These are phyloP conservation scores for Pseudogymnoascus sp. DNA, from an alignment of 2,329 filamentous ascomycete species.

Conservation along the genomic window DNA sequence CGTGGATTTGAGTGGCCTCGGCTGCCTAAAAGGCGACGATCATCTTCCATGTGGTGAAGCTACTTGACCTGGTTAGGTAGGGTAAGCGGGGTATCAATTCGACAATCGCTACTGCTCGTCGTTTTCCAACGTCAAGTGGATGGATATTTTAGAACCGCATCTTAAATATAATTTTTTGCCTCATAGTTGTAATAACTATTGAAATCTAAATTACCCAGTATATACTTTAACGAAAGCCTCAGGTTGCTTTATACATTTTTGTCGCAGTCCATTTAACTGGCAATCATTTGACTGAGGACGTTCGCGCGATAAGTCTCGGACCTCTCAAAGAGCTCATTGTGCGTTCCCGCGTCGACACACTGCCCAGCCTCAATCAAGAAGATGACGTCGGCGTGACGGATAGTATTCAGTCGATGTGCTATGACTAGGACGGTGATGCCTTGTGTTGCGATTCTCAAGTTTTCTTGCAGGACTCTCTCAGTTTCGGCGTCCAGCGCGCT, in stretches of 20 bases:
- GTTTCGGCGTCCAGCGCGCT: constrained; percentile 58
- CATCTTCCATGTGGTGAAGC: too few species aligned
- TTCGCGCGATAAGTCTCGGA: constrained; percentile 21
- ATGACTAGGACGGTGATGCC: constrained; percentile 40
- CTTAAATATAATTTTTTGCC: too few species aligned
- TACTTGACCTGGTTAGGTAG: too few species aligned
- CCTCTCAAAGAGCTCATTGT: constrained; percentile 20
- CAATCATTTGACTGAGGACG: constrained; percentile 6
- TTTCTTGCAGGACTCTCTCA: constrained; percentile 43
- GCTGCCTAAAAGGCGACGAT: too few species aligned
- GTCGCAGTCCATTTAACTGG: neutral
- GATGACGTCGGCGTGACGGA: constrained; percentile 25
- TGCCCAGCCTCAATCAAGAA: constrained; percentile 25
- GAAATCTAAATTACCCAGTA: neutral
- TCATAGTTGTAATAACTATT: neutral
- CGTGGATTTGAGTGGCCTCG: too few species aligned
- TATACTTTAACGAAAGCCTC: neutral
- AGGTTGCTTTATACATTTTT: neutral
- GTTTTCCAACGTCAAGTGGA: too few species aligned
- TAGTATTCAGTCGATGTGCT: constrained; percentile 25
- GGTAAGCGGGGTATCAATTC: too few species aligned
- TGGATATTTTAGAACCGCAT: too few species aligned
- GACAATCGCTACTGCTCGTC: too few species aligned
- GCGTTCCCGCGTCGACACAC: constrained; percentile 24
- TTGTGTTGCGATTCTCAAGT: neutral